Evolutionary conservation across 257 asterid genomes (phyloP).

Genomic region (Solanum sitiens): DNA sequence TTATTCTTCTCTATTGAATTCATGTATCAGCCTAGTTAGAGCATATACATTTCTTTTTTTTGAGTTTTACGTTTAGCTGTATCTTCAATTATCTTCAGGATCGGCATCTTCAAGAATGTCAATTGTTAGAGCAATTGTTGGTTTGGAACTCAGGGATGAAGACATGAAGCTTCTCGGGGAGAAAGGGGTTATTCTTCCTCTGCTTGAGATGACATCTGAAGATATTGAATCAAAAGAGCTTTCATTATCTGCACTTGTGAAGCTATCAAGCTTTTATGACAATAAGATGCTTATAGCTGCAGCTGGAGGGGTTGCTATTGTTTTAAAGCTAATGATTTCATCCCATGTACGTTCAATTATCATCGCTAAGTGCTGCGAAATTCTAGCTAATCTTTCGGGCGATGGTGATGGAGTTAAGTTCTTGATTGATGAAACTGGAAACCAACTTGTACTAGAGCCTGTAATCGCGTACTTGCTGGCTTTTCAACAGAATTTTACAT

Average conservation of each 20-base stretch:
- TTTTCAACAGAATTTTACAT: conserved; percentile 35
- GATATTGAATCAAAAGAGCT: conserved; percentile 33
- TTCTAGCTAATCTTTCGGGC: conserved; percentile 37
- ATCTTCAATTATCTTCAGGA: conserved; percentile 16
- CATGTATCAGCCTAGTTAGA: neutral
- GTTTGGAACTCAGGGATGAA: conserved; percentile 31
- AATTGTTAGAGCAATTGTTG: conserved; percentile 34
- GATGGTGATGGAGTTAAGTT: conserved; percentile 41
- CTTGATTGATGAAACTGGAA: conserved; percentile 29
- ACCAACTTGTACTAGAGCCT: conserved; percentile 23
- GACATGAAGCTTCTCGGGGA: conserved; percentile 35
- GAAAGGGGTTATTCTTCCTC: conserved; percentile 26
- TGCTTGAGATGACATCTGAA: conserved; percentile 50
- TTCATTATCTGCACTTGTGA: conserved; percentile 30
- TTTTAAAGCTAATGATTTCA: conserved; percentile 28
- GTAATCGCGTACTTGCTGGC: conserved; percentile 25
- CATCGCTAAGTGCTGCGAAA: conserved; percentile 33
- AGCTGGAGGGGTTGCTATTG: conserved; percentile 30
- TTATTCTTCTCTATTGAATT: neutral
- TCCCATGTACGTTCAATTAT: conserved; percentile 16
- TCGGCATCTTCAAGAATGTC: conserved; percentile 29
- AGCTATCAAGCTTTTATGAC: conserved; percentile 22
- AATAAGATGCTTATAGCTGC: conserved; percentile 39
- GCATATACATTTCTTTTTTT: neutral
- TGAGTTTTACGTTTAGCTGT: neutral